phyloP scores from a whole-genome alignment of 331 rosid genomes.

The Rosa hybrid region DNA sequence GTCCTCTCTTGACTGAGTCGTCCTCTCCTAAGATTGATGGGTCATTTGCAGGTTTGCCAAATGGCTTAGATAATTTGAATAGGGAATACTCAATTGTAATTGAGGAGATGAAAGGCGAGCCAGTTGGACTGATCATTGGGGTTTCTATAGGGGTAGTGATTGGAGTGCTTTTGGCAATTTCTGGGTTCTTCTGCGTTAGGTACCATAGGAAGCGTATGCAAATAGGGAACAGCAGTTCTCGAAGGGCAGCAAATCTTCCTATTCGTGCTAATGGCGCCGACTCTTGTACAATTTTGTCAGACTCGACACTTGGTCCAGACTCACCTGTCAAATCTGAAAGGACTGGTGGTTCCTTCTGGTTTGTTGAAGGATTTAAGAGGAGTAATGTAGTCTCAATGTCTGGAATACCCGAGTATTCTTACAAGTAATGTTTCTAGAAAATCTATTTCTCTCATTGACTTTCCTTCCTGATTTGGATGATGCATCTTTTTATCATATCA shows the following conservation, averaged over 20 bases:
- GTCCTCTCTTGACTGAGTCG: constrained; percentile 10
- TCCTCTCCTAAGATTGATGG: constrained; percentile 21
- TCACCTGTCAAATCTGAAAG: constrained; percentile 85
- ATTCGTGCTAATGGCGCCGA: constrained; percentile 88
- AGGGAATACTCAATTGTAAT: constrained; percentile 31
- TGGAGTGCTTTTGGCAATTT: constrained; percentile 83
- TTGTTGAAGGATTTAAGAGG: constrained; percentile 87
- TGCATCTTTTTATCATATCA: background rate
- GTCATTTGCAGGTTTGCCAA: constrained; percentile 43
- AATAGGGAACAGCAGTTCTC: constrained; percentile 93
- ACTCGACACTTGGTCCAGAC: constrained; percentile 89
- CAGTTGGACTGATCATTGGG: constrained; percentile 87
- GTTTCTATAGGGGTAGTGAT: constrained; percentile 91
- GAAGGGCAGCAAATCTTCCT: constrained; percentile 83
- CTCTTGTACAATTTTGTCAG: constrained; percentile 74
- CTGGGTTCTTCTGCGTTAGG: constrained; percentile 70
- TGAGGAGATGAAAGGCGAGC: constrained; percentile 76
- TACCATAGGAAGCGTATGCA: constrained; percentile 82
- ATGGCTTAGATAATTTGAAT: constrained; percentile 54
- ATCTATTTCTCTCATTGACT: constrained; percentile 11
- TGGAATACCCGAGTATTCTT: constrained; percentile 91
- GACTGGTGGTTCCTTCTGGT: constrained; percentile 61
- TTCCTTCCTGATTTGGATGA: constrained; percentile 17
- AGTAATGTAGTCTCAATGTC: constrained; percentile 78
- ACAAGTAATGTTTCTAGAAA: constrained; percentile 58